Base-by-base conservation (phyloP, 1,284 basidiomycete species). In the Cerrena zonata region DNA sequence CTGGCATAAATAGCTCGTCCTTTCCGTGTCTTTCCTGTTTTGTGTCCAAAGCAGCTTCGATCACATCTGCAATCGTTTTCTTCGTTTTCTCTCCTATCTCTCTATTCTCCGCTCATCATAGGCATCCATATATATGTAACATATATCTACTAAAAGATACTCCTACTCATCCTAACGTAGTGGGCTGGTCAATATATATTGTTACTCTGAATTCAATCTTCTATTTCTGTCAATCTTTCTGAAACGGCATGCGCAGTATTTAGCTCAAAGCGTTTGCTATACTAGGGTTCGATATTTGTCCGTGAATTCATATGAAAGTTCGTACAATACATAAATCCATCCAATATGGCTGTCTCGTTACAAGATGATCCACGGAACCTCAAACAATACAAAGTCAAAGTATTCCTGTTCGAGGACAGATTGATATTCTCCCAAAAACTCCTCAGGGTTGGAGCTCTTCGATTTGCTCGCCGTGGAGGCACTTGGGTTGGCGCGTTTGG, bases 371-470 rank as follows among this genome's bases (percentile, higher is more conserved):
- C 87, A 90, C 44, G 89, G 89, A 51, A 91, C 78, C 62, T 90
- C 92, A 64, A 86, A 94, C 62, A 95, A 66, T 39, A 95, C 91
- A 63, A 95, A 96, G 70, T 94, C 91, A 65, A 88, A 92, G 68
- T 89, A 90, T 68, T 97, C 94, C 66, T 94, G 89, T 63, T 97
- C 94, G 77, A 97, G 81, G 38, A 97, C 72, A 22, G 82, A 80
- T 65, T 92, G 89, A 66, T 91, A 97, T 68, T 97, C 94, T 56
- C 92, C 92, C 12, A 79, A 77, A 50, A 91, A 82, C 11, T 85
- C 84, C 27, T 74, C 73, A 2, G 64, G 65, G 43, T 69, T 68
- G n/a, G 64, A 68, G 49, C 71, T 69, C 53, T 69, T 73, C 19
- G 55, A 49, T 52, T 65, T 64, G 19, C 54, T 58, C 56, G 68